Conservation (phyloP, 306 rosid genomes). For the Cyclanthera cordifolia region DNA sequence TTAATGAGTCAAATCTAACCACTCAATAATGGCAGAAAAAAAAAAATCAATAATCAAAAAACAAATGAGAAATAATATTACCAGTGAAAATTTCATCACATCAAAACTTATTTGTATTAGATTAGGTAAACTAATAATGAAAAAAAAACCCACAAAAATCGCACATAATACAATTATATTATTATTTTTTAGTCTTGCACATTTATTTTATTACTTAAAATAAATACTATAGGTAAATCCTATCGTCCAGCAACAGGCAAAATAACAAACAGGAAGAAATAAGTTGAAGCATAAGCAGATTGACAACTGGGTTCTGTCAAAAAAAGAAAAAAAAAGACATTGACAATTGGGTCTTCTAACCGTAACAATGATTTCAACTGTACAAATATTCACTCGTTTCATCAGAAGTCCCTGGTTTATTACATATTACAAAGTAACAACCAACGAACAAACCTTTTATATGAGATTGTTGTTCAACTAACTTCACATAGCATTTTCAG, state of each 20-base stretch:
- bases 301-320: no score
- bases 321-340: no score
- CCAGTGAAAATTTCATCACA: background rate
- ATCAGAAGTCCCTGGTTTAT: background rate
- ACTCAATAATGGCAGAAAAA: no score
- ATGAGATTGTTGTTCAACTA: background rate
- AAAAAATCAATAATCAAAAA: no score
- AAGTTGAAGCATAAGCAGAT: background rate
- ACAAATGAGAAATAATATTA: background rate
- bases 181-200: background rate
- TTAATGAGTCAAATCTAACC: no score
- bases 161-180: background rate
- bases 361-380: background rate
- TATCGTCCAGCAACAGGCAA: background rate
- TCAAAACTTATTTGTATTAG: no score
- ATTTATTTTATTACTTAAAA: no score
- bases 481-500: constrained; percentile 30
- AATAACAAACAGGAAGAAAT: background rate
- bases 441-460: background rate
- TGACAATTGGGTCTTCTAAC: constrained; percentile 4
- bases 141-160: background rate
- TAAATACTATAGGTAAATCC: background rate
- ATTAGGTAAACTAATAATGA: no score
- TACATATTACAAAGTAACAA: background rate
- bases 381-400: constrained; percentile 2